Evolutionary conservation across 2,329 filamentous ascomycete genomes (phyloP), one percentile per base, ranked within the genome.

Genomic region (Cercospora zeina): DNA sequence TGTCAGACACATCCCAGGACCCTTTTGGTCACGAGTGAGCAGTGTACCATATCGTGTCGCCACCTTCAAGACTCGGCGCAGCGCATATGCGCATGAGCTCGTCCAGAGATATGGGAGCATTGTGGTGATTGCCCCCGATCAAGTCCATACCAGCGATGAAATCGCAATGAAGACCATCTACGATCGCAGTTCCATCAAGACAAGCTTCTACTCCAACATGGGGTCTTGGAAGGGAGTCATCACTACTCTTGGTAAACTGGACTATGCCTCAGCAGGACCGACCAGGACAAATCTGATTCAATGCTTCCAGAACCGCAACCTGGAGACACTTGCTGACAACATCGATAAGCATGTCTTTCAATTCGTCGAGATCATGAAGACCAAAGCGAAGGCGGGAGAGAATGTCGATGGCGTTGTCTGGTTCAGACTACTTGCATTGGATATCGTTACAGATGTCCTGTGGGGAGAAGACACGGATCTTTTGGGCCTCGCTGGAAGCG

Each of bases 61-160:
- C 8, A 67, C 65, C 5, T 61, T 54, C 33, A 27, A 65, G 42
- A 30, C 33, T 27, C 55, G 60, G 19, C 62, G 65, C 11, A 63
- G 47, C 24, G 30, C 54, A 34, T 63, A 67, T 59, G 63, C 60
- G 7, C 37, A 33, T 19, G 53, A 61, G 5, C 19, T 67, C 14
- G 14, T 67, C 13, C 33, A 42, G 4, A 33, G 45, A 53, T 67
- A 67, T 54, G 63, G 65, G 45, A 57, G 62, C 4, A 58, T 67
- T 31, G 65, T 67, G 6, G 62, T 67, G 24, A 67, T 67, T 39
- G 65, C 65, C 45, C 65, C 65, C n/a, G 47, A 67, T 53, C 65
- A 67, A 55, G 50, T 67, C 9, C 65, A 67, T 45, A 67, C 65
- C 11, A 65, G 21, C 37, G 62, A 67, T 49, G 51, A 56, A 11